These are phyloP conservation scores for Zea luxurians DNA, from an alignment of 176 grass and related monocot species.

Conservation along the genomic window DNA sequence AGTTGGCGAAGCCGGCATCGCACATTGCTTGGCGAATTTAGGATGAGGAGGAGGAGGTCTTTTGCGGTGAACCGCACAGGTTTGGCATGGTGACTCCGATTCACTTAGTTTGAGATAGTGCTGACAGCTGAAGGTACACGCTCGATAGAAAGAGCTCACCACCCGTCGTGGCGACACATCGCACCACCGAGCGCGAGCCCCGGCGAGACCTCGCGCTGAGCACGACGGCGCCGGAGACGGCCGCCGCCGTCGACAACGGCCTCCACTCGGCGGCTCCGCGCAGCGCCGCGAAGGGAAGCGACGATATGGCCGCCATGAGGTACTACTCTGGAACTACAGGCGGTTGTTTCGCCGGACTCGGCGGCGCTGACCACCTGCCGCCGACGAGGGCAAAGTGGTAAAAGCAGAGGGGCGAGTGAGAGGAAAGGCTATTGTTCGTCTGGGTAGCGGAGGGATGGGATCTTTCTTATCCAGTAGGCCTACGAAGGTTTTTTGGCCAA, in stretches of 20 bases:
- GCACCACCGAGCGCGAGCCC: constrained; percentile 64
- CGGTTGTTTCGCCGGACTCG: background rate
- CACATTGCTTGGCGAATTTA: constrained; percentile 16
- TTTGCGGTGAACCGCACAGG: background rate
- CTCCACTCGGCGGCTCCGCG: constrained; percentile 59
- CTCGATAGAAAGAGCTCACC: constrained; percentile 51
- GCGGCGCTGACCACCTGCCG: no score
- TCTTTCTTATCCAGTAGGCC: constrained; percentile 57
- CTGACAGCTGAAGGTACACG: background rate
- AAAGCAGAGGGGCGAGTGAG: constrained; percentile 23
- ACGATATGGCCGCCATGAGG: constrained; percentile 71
- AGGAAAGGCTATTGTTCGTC: constrained; percentile 56
- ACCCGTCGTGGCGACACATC: constrained; percentile 60
- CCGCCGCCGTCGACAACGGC: constrained; percentile 19
- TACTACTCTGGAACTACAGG: background rate
- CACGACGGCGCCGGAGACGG: constrained; percentile 36
- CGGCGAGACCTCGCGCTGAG: constrained; percentile 43
- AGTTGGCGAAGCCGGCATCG: background rate
- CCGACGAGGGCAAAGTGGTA: constrained; percentile 46
- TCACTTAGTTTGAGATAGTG: background rate
- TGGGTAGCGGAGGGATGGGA: constrained; percentile 23
- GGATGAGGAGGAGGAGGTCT: background rate
- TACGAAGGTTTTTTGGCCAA: constrained; percentile 29
- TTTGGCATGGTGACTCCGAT: background rate
- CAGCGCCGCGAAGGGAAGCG: constrained; percentile 62